Evolutionary conservation across 495 filamentous ascomycete genomes (phyloP).

Genomic region (Filosporella fistucella): DNA sequence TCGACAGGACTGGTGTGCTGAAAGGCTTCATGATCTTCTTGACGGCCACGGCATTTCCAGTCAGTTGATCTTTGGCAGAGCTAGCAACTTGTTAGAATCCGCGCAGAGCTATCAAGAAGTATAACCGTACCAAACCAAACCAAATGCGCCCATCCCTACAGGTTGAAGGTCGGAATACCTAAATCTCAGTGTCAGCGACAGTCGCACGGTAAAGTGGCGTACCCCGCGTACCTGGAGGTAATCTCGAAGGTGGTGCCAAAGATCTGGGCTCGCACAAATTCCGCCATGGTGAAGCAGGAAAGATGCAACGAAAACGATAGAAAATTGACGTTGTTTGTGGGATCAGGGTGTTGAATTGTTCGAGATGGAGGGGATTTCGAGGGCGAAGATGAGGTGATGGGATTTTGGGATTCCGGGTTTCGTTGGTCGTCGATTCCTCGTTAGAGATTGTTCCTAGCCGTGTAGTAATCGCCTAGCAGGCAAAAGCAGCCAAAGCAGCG

Average conservation of each 20-base stretch:
- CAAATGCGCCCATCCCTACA: slow-evolving; percentile 98
- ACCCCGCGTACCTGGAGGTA: slow-evolving; percentile 77
- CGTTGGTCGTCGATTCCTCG: no score
- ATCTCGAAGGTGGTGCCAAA: slow-evolving; percentile 99
- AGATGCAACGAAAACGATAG: not conserved
- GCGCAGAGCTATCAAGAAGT: not conserved
- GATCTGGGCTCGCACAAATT: slow-evolving; percentile 98
- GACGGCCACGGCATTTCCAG: slow-evolving; percentile 88
- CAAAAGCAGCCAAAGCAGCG: no score
- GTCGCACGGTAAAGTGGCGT: slow-evolving; percentile 4
- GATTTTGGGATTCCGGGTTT: not conserved
- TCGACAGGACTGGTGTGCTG: slow-evolving; percentile 94
- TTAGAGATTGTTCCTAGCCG: no score
- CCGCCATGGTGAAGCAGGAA: slow-evolving; percentile 63
- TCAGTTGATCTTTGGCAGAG: slow-evolving; percentile 96
- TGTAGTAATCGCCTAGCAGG: no score
- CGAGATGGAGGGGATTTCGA: not conserved
- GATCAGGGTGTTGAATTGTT: no score
- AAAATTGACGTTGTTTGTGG: not conserved
- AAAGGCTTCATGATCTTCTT: slow-evolving; percentile 99
- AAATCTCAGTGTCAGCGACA: slow-evolving; percentile 20
- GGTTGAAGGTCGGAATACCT: slow-evolving; percentile 98
- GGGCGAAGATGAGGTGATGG: not conserved
- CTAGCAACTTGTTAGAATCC: slow-evolving; percentile 39
- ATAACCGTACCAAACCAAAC: slow-evolving; percentile 76